phyloP scores from a whole-genome alignment of 352 stramenopile genomes.

The Globisporangium recalcitrans region DNA sequence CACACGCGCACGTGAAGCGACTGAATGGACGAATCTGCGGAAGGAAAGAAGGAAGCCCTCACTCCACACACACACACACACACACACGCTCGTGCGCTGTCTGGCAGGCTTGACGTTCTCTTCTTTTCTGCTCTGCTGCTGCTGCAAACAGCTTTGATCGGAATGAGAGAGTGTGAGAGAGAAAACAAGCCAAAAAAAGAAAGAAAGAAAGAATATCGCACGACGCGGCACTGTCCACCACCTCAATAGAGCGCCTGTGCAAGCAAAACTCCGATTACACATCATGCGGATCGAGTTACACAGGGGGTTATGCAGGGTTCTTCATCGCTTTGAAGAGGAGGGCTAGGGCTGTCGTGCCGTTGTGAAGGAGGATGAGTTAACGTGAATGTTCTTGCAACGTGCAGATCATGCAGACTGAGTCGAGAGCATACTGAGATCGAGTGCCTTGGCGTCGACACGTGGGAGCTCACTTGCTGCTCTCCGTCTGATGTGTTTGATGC shows the following conservation, averaged over 20 bases:
- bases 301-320: not conserved
- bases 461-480: not conserved
- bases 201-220: not conserved
- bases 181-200: conserved; percentile 8
- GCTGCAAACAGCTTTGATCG: too few relatives aligned
- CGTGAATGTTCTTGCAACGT: conserved; percentile 9
- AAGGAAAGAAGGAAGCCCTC: not conserved
- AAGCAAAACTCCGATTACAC: not conserved
- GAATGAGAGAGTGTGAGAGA: conserved; percentile 9
- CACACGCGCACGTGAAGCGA: not conserved
- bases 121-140: too few relatives aligned
- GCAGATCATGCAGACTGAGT: too few relatives aligned
- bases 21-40: conserved; percentile 1
- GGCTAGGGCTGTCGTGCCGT: not conserved
- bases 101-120: not conserved
- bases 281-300: not conserved
- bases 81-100: too few relatives aligned
- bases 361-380: conserved; percentile 14
- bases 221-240: not conserved
- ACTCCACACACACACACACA: too few relatives aligned
- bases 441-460: not conserved
- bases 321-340: not conserved
- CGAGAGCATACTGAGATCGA: too few relatives aligned
- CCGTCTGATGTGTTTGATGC: not conserved
- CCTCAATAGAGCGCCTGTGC: not conserved